Conservation (phyloP, 768 basidiomycete genomes). For the Mycena filopes region DNA sequence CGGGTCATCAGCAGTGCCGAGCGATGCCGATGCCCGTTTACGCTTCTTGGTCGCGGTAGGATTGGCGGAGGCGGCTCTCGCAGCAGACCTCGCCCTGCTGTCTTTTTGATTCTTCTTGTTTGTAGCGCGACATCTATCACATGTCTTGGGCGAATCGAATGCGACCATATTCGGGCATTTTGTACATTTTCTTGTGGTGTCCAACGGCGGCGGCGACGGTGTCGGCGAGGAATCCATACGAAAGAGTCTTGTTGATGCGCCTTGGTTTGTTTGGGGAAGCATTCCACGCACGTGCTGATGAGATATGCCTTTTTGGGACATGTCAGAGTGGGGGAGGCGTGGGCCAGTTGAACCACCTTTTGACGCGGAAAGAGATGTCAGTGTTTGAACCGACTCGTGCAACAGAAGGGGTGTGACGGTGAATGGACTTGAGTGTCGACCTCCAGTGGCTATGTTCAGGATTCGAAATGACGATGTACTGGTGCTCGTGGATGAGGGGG, state of each 20-base stretch:
- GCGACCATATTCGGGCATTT: no score
- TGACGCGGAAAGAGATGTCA: no score
- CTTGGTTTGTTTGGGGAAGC: background rate
- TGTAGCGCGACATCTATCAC: background rate
- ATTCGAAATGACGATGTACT: background rate
- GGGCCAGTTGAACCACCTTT: no score
- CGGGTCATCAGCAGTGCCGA: background rate
- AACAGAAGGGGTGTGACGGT: no score
- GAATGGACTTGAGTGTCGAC: no score
- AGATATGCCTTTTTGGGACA: conserved; percentile 16
- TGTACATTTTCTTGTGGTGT: background rate
- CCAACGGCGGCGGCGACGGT: background rate
- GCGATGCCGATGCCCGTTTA: background rate
- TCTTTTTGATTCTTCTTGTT: conserved; percentile 2
- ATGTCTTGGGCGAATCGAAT: background rate
- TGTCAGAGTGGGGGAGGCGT: conserved; percentile 16
- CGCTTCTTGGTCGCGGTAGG: background rate
- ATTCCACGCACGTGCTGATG: background rate
- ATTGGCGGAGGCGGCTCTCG: background rate
- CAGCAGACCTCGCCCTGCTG: background rate
- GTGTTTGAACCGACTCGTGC: no score
- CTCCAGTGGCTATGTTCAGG: no score
- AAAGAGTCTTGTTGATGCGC: background rate
- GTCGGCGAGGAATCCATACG: background rate
- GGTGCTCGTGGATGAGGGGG: background rate